phyloP scores from a whole-genome alignment of 2,329 filamentous ascomycete genomes.

The Ophiocordyceps camponoti-saundersi region DNA sequence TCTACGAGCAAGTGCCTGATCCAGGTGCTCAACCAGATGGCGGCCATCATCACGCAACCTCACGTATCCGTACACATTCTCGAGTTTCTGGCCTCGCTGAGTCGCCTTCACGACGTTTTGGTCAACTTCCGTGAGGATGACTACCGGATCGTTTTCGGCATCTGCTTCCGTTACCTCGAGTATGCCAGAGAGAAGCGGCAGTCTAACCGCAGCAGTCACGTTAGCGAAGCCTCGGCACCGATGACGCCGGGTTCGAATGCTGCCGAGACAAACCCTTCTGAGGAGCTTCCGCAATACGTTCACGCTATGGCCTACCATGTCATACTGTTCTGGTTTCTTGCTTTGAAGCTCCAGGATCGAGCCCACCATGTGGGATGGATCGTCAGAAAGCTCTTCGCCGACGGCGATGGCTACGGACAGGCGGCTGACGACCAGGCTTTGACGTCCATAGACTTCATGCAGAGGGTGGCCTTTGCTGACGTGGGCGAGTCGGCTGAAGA shows the following conservation, averaged over 20 bases:
- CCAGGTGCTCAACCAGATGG: slow-evolving; percentile 80
- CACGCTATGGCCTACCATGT: slow-evolving; percentile 89
- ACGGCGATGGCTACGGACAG: slow-evolving; percentile 51
- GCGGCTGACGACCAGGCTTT: slow-evolving; percentile 81
- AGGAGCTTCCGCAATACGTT: slow-evolving; percentile 83
- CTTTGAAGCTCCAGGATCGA: slow-evolving; percentile 69
- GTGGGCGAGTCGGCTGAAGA: slow-evolving; percentile 59
- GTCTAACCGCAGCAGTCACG: slow-evolving; percentile 25
- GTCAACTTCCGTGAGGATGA: slow-evolving; percentile 83
- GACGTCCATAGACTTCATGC: slow-evolving; percentile 90
- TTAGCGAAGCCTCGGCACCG: slow-evolving; percentile 22
- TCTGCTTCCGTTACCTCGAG: slow-evolving; percentile 86
- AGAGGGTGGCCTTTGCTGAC: slow-evolving; percentile 71
- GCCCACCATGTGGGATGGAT: slow-evolving; percentile 81
- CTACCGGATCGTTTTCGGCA: slow-evolving; percentile 85
- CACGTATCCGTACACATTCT: slow-evolving; percentile 87
- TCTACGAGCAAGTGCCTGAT: slow-evolving; percentile 76
- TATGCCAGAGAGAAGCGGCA: slow-evolving; percentile 57
- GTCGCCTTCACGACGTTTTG: slow-evolving; percentile 68
- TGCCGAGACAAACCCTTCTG: slow-evolving; percentile 22
- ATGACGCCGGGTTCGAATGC: slow-evolving; percentile 5
- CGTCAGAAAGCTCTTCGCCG: slow-evolving; percentile 66
- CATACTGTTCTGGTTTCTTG: slow-evolving; percentile 93
- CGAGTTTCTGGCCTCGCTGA: slow-evolving; percentile 83
- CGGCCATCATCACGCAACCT: slow-evolving; percentile 86